Evolutionary conservation across 352 stramenopile species (phyloP), one percentile per base, ranked within the genome.

Genomic region (Pythium dissotocum): DNA sequence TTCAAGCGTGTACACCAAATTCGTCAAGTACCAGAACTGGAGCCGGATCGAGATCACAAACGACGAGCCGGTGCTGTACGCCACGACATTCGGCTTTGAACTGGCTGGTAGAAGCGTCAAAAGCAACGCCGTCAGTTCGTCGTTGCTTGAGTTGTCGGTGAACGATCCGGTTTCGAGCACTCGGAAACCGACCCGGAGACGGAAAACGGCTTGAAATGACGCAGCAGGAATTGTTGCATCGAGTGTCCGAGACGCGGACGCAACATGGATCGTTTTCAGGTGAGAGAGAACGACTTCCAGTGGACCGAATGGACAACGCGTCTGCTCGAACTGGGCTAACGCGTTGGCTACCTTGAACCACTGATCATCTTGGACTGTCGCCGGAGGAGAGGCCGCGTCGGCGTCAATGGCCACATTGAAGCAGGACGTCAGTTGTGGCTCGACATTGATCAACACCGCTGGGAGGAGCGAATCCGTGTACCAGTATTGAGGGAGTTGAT

Each of bases 261-360:
- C 6, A 12, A 49, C 13, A 5, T 24, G 40, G 18, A 49, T 24
- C 14, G 40, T 49, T 24, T 49, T 49, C 13, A 49, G 40, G 13
- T 49, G 2, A 6, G 40, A 49, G 18, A 24, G 18, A 9, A 60
- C 49, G 5, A 60, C 8, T 18, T 67, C 36, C n/a, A 67, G 8
- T 6, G 61, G 61, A 26, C 61, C 61, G 33, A 67, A 67, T 21
- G 61, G 61, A 54, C 61, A 67, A 4, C 24, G 32, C 4, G 18
- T n/a, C 51, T 7, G 13, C 6, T 77, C 69, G 24, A 72, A 75
- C 52, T 63, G 74, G 30, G 62, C 65, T 10, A 81, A 55, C 5
- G 42, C 33, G 21, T 75, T 44, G 52, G 49, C 69, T 1, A 33
- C 51, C 6, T 6, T 32, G 40, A 70, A 75, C 74, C 74, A 80